Conservation (phyloP, 768 basidiomycete genomes). For the Chalciporus pseudorubinellus region DNA sequence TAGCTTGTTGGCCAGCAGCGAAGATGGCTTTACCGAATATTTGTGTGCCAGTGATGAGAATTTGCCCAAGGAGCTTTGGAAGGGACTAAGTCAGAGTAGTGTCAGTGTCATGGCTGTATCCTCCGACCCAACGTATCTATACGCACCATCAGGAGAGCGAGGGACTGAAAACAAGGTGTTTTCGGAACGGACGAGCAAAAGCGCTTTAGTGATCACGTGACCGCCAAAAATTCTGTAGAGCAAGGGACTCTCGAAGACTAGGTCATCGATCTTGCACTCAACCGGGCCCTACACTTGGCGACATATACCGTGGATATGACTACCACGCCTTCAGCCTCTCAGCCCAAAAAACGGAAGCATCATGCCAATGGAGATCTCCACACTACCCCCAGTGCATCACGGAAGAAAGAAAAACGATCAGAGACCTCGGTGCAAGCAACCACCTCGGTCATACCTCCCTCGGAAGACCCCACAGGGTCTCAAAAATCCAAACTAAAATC, state of each 20-base stretch:
- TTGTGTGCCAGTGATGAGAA: constrained; percentile 69
- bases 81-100: constrained; percentile 52
- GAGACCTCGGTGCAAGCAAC: constrained; percentile 1
- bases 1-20: constrained; percentile 89
- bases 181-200: not conserved
- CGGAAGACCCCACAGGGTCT: constrained; percentile 7
- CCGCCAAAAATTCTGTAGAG: constrained; percentile 8
- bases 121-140: not conserved
- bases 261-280: not conserved
- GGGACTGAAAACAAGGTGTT: not conserved
- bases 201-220: constrained; percentile 17
- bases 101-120: not conserved
- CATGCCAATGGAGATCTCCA: constrained; percentile 14
- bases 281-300: not conserved
- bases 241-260: too few relatives aligned
- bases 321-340: constrained; percentile 5
- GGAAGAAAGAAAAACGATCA: constrained; percentile 33
- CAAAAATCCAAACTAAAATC: constrained; percentile 23
- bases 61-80: constrained; percentile 77
- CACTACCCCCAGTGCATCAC: constrained; percentile 28
- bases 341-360: constrained; percentile 56
- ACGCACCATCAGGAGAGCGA: constrained; percentile 21
- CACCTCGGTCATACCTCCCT: not conserved
- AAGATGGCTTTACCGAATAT: constrained; percentile 90
- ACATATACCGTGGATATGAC: constrained; percentile 11